phyloP scores from a whole-genome alignment of 2,329 filamentous ascomycete species.

The Penicillium sp. region DNA sequence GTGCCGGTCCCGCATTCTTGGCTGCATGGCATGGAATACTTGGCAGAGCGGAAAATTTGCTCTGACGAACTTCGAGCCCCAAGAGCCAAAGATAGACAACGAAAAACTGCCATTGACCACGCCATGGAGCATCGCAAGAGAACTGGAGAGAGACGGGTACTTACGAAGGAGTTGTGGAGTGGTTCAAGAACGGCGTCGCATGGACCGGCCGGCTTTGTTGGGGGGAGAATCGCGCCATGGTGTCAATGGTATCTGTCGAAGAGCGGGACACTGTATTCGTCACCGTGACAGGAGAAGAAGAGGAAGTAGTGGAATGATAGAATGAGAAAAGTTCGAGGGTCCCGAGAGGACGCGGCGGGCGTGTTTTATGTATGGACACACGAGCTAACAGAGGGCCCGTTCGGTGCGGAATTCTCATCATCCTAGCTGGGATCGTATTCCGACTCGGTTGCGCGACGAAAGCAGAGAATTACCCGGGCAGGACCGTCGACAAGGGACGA shows the following conservation, averaged over 20 bases:
- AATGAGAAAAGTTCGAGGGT: slow-evolving; percentile 4
- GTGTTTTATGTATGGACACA: slow-evolving; percentile 28
- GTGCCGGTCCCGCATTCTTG: no score
- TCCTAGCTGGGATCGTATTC: slow-evolving; percentile 24
- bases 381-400: slow-evolving; percentile 21
- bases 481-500: slow-evolving; percentile 12
- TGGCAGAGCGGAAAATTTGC: no score
- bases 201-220: slow-evolving; percentile 34
- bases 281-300: slow-evolving; percentile 13
- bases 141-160: slow-evolving; percentile 7
- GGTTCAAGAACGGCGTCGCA: slow-evolving; percentile 29
- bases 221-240: slow-evolving; percentile 33
- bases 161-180: slow-evolving; percentile 28
- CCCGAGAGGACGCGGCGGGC: slow-evolving; percentile 16
- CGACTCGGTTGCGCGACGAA: slow-evolving; percentile 45
- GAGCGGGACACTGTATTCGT: slow-evolving; percentile 20
- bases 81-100: not conserved
- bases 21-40: no score
- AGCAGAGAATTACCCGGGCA: slow-evolving; percentile 28
- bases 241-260: slow-evolving; percentile 27
- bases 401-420: slow-evolving; percentile 26
- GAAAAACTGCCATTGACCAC: not conserved
- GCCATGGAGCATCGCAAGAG: not conserved
- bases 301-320: slow-evolving; percentile 16
- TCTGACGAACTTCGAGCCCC: no score